Evolutionary conservation across 495 filamentous ascomycete genomes (phyloP).

Genomic region (Articulospora tetracladia): DNA sequence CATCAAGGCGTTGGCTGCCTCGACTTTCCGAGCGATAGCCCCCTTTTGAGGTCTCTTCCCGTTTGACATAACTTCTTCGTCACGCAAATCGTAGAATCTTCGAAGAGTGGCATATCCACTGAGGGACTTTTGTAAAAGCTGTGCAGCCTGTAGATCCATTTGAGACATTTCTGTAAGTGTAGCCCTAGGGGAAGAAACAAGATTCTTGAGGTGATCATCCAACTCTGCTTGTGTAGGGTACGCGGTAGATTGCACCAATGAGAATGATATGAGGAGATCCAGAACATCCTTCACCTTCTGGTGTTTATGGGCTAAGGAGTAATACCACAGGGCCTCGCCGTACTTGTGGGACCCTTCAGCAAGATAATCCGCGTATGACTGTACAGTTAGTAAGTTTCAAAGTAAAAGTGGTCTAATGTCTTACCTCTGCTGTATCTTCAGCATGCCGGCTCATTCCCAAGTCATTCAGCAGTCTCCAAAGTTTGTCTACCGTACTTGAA

Average conservation of each 20-base stretch:
- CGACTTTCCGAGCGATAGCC: slow-evolving; percentile 52
- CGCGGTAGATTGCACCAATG: slow-evolving; percentile 74
- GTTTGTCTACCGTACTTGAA: slow-evolving; percentile 64
- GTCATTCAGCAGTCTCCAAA: slow-evolving; percentile 65
- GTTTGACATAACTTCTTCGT: slow-evolving; percentile 47
- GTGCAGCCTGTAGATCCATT: slow-evolving; percentile 71
- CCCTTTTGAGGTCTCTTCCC: slow-evolving; percentile 31
- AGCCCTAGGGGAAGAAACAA: slow-evolving; percentile 63
- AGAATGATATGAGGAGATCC: slow-evolving; percentile 81
- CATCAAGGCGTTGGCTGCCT: slow-evolving; percentile 67
- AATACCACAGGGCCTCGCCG: slow-evolving; percentile 80
- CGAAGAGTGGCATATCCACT: slow-evolving; percentile 87
- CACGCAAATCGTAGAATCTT: slow-evolving; percentile 82
- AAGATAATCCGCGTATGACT: slow-evolving; percentile 77
- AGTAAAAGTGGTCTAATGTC: neutral
- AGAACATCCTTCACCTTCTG: slow-evolving; percentile 76
- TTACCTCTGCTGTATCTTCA: slow-evolving; percentile 70
- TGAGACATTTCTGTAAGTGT: slow-evolving; percentile 61
- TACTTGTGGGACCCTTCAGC: slow-evolving; percentile 64
- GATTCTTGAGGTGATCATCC: slow-evolving; percentile 58
- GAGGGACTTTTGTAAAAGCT: slow-evolving; percentile 75
- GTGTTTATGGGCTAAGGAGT: slow-evolving; percentile 69
- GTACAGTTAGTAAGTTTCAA: slow-evolving; percentile 11
- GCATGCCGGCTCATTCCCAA: slow-evolving; percentile 69
- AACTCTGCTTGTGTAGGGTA: slow-evolving; percentile 66